Evolutionary conservation across 768 basidiomycete species (phyloP).

Genomic region (Suillus luteus): DNA sequence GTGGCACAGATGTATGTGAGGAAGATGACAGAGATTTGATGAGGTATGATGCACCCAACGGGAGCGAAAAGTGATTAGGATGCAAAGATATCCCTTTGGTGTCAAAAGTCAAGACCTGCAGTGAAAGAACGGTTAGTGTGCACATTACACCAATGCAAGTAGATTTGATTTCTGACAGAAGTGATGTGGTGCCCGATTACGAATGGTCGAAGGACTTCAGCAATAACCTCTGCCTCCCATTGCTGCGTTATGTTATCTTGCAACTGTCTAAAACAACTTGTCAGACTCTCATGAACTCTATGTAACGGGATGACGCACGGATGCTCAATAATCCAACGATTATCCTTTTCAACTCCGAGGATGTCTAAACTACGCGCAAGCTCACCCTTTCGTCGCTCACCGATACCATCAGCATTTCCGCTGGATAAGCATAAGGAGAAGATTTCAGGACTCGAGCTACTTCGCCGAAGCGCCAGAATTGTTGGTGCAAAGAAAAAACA

Average conservation of each 20-base stretch:
- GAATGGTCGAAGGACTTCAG: conserved; percentile 58
- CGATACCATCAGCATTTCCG: conserved; percentile 81
- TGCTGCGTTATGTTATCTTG: conserved; percentile 69
- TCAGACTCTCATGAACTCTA: conserved; percentile 15
- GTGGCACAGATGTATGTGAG: conserved; percentile 33
- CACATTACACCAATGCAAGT: conserved; percentile 22
- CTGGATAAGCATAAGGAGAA: conserved; percentile 74
- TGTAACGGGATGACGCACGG: conserved; percentile 51
- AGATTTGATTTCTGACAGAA: conserved; percentile 46
- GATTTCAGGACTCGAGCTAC: conserved; percentile 35
- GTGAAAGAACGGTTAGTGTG: conserved; percentile 5
- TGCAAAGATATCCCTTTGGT: conserved; percentile 74
- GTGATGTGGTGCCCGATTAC: conserved; percentile 60
- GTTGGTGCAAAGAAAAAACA: conserved; percentile 93
- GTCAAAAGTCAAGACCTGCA: conserved; percentile 88
- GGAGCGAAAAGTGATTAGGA: conserved; percentile 82
- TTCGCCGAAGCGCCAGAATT: conserved; percentile 51
- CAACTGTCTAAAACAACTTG: conserved; percentile 47
- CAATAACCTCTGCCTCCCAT: conserved; percentile 68
- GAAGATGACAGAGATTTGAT: conserved; percentile 32
- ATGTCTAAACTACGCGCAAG: conserved; percentile 62
- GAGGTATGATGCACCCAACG: conserved; percentile 53
- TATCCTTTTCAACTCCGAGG: conserved; percentile 59
- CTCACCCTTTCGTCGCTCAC: conserved; percentile 58
- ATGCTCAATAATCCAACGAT: conserved; percentile 65